Evolutionary conservation across 495 filamentous ascomycete genomes (phyloP).

Genomic region (Xylaria nigripes): DNA sequence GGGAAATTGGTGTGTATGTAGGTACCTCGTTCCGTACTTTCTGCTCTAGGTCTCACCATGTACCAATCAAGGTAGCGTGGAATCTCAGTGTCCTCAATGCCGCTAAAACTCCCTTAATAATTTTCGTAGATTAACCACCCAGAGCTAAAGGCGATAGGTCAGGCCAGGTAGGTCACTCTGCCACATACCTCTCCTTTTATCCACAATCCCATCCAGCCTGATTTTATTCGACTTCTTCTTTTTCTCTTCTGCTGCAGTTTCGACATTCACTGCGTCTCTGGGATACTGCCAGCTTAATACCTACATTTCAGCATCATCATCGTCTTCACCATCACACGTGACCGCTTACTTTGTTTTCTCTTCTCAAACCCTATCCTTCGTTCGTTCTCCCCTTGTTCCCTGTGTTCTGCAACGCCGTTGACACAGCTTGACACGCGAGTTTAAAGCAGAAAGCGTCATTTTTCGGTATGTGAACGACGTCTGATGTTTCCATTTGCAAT

Average conservation of each 20-base stretch:
- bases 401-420: conserved; percentile 9
- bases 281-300: conserved; percentile 1
- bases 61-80: neutral
- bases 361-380: conserved; percentile 1
- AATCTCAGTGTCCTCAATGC: neutral
- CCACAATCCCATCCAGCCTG: conserved; percentile 12
- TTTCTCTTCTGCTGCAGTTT: conserved; percentile 9
- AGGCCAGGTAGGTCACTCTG: conserved; percentile 6
- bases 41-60: neutral
- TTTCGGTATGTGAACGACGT: conserved; percentile 8
- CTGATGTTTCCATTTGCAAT: neutral
- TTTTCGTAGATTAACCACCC: neutral
- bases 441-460: conserved; percentile 8
- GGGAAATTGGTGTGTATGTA: neutral
- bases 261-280: conserved; percentile 5
- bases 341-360: neutral
- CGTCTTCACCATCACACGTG: neutral
- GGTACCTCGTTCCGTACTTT: neutral
- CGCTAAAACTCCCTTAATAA: conserved; percentile 5
- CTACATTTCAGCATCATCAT: neutral
- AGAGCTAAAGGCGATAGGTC: neutral
- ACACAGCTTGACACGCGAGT: conserved; percentile 12
- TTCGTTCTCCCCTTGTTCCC: conserved; percentile 8
- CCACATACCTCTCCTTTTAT: conserved; percentile 13
- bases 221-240: conserved; percentile 15